Percentiles rank a stretch among this genome's conserved stretches.
Evolutionary conservation across 2,329 filamentous ascomycete genomes (phyloP).

Genomic region (Phoma sp.): DNA sequence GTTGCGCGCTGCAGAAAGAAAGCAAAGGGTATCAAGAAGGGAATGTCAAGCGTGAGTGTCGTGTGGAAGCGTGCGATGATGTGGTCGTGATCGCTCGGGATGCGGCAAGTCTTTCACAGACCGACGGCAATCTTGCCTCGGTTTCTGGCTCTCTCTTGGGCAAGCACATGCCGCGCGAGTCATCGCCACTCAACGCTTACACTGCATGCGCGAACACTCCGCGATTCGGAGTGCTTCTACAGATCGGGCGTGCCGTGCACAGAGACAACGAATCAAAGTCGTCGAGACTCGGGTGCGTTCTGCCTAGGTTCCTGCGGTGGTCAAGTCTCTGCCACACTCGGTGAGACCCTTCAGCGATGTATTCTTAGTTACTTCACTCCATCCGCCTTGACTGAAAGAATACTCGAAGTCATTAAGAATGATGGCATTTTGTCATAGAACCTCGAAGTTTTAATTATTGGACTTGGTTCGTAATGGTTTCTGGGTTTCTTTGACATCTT

Average conservation of each 20-base stretch:
- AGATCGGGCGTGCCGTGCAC: conserved; percentile 2
- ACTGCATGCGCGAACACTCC: conserved; percentile 11
- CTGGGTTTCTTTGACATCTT: no score
- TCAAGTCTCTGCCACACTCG: no score
- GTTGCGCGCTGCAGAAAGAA: not conserved
- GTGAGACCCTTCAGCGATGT: no score
- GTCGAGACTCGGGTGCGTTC: no score
- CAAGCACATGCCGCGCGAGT: conserved; percentile 32
- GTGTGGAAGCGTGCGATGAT: conserved; percentile 7
- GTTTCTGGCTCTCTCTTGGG: conserved; percentile 31
- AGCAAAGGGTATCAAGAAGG: conserved; percentile 10
- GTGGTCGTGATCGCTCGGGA: conserved; percentile 21
- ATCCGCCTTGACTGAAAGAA: no score
- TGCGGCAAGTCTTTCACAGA: conserved; percentile 30
- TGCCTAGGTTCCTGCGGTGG: no score
- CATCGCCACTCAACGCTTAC: conserved; percentile 20
- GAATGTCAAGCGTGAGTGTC: conserved; percentile 1
- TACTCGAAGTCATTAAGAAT: no score
- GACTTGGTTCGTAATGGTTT: no score
- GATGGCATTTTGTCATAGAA: no score
- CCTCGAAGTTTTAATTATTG: no score
- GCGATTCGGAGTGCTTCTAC: conserved; percentile 7
- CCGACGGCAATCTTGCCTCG: conserved; percentile 33
- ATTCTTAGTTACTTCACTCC: no score
- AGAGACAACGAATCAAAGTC: not conserved